A percentile compares a stretch with the other conserved stretches of the same genome.
Evolutionary conservation across 805 yeast species (phyloP).

Genomic region (Pichia exigua): DNA sequence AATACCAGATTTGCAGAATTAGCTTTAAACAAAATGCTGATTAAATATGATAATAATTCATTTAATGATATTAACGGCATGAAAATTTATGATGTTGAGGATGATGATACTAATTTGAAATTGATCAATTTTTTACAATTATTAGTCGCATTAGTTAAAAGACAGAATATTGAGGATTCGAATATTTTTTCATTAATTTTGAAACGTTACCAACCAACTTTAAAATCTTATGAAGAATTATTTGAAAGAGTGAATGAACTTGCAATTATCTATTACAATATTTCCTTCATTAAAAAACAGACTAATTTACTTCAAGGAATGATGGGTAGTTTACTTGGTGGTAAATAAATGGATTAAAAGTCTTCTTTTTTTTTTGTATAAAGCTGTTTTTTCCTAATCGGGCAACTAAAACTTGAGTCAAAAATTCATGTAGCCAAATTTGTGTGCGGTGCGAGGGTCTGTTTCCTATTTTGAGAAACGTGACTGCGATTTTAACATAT

Average conservation of each 20-base stretch:
- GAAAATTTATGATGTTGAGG: constrained; percentile 28
- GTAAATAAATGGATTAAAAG: neutral
- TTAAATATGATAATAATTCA: constrained; percentile 13
- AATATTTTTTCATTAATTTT: constrained; percentile 36
- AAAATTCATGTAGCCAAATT: neutral
- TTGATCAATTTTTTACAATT: constrained; percentile 65
- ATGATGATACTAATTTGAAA: constrained; percentile 21
- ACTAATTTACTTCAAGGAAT: constrained; percentile 57
- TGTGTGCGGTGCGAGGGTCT: neutral
- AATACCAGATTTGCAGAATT: constrained; percentile 56
- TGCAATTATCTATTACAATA: constrained; percentile 24
- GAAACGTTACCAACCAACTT: constrained; percentile 30
- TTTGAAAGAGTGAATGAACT: constrained; percentile 22
- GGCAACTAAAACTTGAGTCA: neutral
- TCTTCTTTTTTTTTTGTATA: neutral
- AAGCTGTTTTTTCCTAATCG: neutral
- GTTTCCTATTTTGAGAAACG: neutral
- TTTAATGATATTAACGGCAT: constrained; percentile 9
- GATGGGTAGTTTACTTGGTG: constrained; percentile 62
- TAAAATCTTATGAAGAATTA: constrained; percentile 18
- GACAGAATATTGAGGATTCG: constrained; percentile 30
- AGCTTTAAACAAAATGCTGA: constrained; percentile 32
- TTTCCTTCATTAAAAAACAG: constrained; percentile 37
- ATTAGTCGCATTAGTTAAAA: constrained; percentile 51
- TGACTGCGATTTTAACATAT: neutral